Evolutionary conservation across 2,329 filamentous ascomycete genomes (phyloP).

Genomic region (Cercospora sp.): DNA sequence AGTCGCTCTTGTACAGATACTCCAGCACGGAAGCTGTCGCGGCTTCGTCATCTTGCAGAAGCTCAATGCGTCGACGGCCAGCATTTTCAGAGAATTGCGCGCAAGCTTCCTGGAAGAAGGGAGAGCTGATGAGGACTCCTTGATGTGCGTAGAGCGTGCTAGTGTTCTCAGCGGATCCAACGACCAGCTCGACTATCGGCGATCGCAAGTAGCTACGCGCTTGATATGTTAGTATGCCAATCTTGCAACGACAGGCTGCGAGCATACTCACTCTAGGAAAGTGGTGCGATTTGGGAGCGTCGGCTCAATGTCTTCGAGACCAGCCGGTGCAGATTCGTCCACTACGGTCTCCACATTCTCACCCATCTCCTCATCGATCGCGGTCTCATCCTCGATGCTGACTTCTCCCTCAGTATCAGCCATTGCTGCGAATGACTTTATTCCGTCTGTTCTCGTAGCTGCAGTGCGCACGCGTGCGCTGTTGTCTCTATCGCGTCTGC

Average conservation of each 20-base stretch:
- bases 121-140: slow-evolving; percentile 70
- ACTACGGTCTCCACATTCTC: slow-evolving; percentile 36
- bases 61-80: slow-evolving; percentile 66
- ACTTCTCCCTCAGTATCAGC: slow-evolving; percentile 37
- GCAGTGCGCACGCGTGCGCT: neutral
- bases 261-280: slow-evolving; percentile 48
- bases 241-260: neutral
- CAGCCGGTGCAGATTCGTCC: slow-evolving; percentile 39
- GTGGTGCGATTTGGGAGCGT: slow-evolving; percentile 43
- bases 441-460: neutral
- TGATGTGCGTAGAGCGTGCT: slow-evolving; percentile 77
- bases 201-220: slow-evolving; percentile 49
- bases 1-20: slow-evolving; percentile 81
- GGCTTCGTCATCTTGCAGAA: slow-evolving; percentile 67
- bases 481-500: neutral
- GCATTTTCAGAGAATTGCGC: slow-evolving; percentile 57
- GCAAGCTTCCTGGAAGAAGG: slow-evolving; percentile 68
- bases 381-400: slow-evolving; percentile 38
- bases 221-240: neutral
- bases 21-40: slow-evolving; percentile 78
- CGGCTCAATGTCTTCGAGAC: slow-evolving; percentile 48
- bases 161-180: slow-evolving; percentile 55
- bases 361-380: slow-evolving; percentile 54
- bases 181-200: slow-evolving; percentile 49
- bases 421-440: slow-evolving; percentile 27